Conservation (phyloP, 2,329 filamentous ascomycete genomes). For the Coleophoma crateriformis region DNA sequence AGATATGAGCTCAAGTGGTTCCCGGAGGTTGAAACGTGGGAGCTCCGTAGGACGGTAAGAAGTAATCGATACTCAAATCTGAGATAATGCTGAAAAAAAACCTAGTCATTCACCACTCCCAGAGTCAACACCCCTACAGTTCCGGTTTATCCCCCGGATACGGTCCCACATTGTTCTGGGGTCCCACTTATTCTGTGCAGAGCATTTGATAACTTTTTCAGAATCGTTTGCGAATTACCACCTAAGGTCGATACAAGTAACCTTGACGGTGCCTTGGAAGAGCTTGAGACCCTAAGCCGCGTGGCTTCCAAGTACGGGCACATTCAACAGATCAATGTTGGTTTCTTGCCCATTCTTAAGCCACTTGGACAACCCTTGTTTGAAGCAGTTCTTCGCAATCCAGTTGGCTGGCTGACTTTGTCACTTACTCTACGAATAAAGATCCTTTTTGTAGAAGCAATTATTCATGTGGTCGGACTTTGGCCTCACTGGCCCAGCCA, state of each 20-base stretch:
- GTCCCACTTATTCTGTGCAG: neutral
- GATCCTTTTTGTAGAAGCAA: slow-evolving; percentile 17
- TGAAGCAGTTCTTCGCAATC: slow-evolving; percentile 9
- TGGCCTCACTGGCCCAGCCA: slow-evolving; percentile 11
- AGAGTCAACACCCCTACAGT: neutral
- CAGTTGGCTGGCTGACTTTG: slow-evolving; percentile 14
- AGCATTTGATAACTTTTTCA: slow-evolving; percentile 15
- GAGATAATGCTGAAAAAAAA: neutral
- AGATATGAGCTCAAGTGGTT: neutral
- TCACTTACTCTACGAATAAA: slow-evolving; percentile 8
- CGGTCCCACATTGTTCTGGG: neutral
- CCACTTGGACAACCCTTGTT: too few relatives aligned
- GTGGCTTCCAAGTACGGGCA: too few relatives aligned
- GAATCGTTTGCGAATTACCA: slow-evolving; percentile 3
- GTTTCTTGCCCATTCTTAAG: too few relatives aligned
- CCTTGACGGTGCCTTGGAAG: slow-evolving; percentile 6
- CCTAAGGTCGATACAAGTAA: slow-evolving; percentile 8
- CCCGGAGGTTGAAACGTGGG: neutral
- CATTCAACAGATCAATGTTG: too few relatives aligned
- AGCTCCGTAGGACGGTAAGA: neutral
- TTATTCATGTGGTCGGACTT: slow-evolving; percentile 19
- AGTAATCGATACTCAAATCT: too few relatives aligned
- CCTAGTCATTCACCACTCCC: neutral
- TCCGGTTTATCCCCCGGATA: neutral
- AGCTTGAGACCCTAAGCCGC: too few relatives aligned